Base-by-base conservation (phyloP, 352 stramenopile species). In the Phytophthora macrochlamydospora region DNA sequence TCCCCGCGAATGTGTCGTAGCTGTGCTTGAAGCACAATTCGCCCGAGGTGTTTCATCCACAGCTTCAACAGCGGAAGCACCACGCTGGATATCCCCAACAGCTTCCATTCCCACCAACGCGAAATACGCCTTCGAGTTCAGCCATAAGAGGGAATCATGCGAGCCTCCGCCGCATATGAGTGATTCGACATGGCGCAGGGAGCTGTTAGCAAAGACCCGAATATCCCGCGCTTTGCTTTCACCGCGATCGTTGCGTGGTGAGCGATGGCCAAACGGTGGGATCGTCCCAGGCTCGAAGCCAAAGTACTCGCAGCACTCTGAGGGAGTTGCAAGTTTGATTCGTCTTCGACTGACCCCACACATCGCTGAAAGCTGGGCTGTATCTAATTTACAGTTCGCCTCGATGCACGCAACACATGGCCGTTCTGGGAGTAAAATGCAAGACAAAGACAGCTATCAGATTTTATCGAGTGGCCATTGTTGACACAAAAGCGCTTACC, bases 241-340 rank as follows among this genome's bases (percentile, higher is more conserved):
- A 9, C 37, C 50, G 42, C 43, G 30, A 14, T 69, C 12, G 40
- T 12, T 45, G 42, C 35, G 51, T 8, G 48, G 52, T 29, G 28
- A 18, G 4, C 71, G 62, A 53, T 92, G 79, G 0, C 76, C 76
- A 58, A 93, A 89, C 0, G 85, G 83, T 4, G 85, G 78, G 3
- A 93, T 67, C 1, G 79, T 92, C 0, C 85, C 85, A 1, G 83
- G 83, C 2, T 75, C 78, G 32, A 89, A 92, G 0, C 83, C 86
- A 66, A 89, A 92, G 2, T 82, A 70, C 3, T 69, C 67, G 11
- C 71, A 74, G 35, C 85, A 94, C 49, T 94, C 81, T 13, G 76
- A 64, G 0, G 71, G 66, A 3, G 72, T 90, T 31, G 83, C 83
- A 12, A 94, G 76, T 55, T 92, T 92, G 50, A 92, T 71, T 44